Percentiles rank a stretch among this genome's conserved stretches.
Evolutionary conservation across 2,329 filamentous ascomycete species (phyloP).

Genomic region (Nothomitra cinnamomea): DNA sequence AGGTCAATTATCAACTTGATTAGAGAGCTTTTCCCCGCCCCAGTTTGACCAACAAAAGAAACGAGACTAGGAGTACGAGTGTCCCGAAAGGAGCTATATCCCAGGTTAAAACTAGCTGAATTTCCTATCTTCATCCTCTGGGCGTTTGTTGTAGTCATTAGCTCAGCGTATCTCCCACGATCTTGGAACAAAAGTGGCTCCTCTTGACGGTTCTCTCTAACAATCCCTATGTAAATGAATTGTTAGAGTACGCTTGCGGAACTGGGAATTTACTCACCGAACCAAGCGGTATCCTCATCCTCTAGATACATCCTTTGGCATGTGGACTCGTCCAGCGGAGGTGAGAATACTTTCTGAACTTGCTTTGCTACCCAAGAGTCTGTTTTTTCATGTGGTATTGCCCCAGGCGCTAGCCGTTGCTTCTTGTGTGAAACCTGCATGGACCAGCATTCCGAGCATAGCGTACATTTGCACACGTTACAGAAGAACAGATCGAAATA

Average conservation of each 20-base stretch:
- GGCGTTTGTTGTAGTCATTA: slow-evolving; percentile 20
- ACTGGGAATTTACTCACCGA: slow-evolving; percentile 13
- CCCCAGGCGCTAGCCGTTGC: slow-evolving; percentile 12
- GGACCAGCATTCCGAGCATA: background rate
- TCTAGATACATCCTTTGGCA: slow-evolving; percentile 20
- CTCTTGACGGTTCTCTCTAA: slow-evolving; percentile 8
- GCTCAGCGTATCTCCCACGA: slow-evolving; percentile 27
- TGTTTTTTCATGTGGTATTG: slow-evolving; percentile 22
- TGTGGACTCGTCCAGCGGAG: slow-evolving; percentile 14
- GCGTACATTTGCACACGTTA: background rate
- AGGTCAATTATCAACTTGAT: slow-evolving; percentile 32
- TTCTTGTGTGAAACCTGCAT: slow-evolving; percentile 4
- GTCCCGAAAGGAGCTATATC: slow-evolving; percentile 8
- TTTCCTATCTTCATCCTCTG: slow-evolving; percentile 11
- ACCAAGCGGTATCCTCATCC: slow-evolving; percentile 24
- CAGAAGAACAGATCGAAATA: background rate
- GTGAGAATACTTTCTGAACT: slow-evolving; percentile 15
- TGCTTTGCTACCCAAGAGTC: slow-evolving; percentile 15
- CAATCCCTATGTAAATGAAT: background rate
- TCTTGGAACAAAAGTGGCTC: slow-evolving; percentile 21
- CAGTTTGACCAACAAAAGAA: slow-evolving; percentile 29
- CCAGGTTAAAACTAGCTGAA: background rate
- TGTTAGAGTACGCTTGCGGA: background rate
- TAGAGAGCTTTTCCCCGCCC: slow-evolving; percentile 32
- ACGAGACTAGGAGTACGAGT: slow-evolving; percentile 23